phyloP scores from a whole-genome alignment of 2,329 filamentous ascomycete genomes.

The Xylaria sp. region DNA sequence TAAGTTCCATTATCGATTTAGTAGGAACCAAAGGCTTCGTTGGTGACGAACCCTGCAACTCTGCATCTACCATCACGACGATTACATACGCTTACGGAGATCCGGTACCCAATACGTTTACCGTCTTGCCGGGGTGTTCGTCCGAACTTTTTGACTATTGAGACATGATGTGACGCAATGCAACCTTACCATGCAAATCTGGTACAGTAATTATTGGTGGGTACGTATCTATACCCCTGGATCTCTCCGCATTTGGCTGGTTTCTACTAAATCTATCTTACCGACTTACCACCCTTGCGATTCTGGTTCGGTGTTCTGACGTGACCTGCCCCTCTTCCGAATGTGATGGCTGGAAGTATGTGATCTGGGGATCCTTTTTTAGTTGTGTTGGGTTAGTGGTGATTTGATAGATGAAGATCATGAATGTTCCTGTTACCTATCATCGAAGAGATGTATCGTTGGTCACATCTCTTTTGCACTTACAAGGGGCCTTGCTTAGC shows the following conservation, averaged over 20 bases:
- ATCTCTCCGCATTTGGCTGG: slow-evolving; percentile 35
- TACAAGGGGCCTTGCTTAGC: background rate
- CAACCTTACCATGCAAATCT: slow-evolving; percentile 25
- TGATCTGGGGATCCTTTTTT: slow-evolving; percentile 4
- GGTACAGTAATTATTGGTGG: slow-evolving; percentile 32
- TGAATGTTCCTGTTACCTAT: slow-evolving; percentile 1
- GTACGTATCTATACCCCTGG: slow-evolving; percentile 23
- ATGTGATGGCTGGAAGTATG: slow-evolving; percentile 14
- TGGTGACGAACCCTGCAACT: slow-evolving; percentile 19
- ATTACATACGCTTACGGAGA: background rate
- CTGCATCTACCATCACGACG: slow-evolving; percentile 9
- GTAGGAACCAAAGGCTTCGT: slow-evolving; percentile 7
- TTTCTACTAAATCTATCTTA: slow-evolving; percentile 9
- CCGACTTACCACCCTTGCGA: slow-evolving; percentile 7
- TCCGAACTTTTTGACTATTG: slow-evolving; percentile 33
- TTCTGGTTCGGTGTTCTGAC: slow-evolving; percentile 17
- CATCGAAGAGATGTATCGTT: background rate
- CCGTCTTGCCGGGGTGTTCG: slow-evolving; percentile 28
- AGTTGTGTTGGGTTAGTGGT: background rate
- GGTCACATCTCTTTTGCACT: background rate
- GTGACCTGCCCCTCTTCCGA: slow-evolving; percentile 17
- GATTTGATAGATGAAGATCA: slow-evolving; percentile 11
- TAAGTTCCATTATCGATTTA: slow-evolving; percentile 9
- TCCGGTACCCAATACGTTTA: slow-evolving; percentile 20
- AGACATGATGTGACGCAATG: slow-evolving; percentile 35